Evolutionary conservation across 306 rosid genomes (phyloP).

Genomic region (Vigna angularis): DNA sequence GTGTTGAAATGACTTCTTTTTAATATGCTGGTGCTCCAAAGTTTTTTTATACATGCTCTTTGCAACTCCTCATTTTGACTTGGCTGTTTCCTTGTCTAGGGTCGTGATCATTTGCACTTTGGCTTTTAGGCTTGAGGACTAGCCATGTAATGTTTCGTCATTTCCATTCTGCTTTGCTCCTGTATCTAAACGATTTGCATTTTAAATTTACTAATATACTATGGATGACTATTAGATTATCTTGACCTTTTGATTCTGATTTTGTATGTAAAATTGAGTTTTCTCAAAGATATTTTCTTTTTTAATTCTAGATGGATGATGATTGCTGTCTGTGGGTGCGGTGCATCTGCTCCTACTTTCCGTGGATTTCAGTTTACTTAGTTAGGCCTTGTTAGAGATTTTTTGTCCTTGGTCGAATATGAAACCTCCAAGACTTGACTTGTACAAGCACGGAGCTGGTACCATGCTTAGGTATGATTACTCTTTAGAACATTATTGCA

Average conservation of each 20-base stretch:
- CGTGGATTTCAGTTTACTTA: constrained; percentile 64
- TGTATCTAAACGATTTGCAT: constrained; percentile 36
- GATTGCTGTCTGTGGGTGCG: constrained; percentile 72
- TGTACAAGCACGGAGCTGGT: constrained; percentile 45
- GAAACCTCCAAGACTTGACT: constrained; percentile 33
- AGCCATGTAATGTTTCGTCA: constrained; percentile 50
- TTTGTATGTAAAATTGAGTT: constrained; percentile 26
- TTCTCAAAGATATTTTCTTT: constrained; percentile 45
- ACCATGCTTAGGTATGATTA: constrained; percentile 39
- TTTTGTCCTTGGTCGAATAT: constrained; percentile 41
- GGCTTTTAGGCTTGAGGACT: constrained; percentile 69
- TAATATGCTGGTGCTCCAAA: not conserved
- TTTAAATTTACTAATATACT: not conserved
- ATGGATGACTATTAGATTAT: constrained; percentile 17
- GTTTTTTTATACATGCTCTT: constrained; percentile 14
- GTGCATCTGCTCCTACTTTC: constrained; percentile 61
- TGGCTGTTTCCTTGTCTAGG: constrained; percentile 75
- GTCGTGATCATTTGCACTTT: constrained; percentile 69
- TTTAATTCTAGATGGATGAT: constrained; percentile 92
- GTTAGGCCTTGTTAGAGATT: constrained; percentile 55
- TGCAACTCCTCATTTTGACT: constrained; percentile 52
- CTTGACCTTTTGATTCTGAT: constrained; percentile 31
- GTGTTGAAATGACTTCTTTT: constrained; percentile 1
- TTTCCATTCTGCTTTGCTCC: constrained; percentile 36
- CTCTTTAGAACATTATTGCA: constrained; percentile 7